These are phyloP conservation scores for Spathaspora boniae DNA, from an alignment of 805 yeast species.

Conservation along the genomic window DNA sequence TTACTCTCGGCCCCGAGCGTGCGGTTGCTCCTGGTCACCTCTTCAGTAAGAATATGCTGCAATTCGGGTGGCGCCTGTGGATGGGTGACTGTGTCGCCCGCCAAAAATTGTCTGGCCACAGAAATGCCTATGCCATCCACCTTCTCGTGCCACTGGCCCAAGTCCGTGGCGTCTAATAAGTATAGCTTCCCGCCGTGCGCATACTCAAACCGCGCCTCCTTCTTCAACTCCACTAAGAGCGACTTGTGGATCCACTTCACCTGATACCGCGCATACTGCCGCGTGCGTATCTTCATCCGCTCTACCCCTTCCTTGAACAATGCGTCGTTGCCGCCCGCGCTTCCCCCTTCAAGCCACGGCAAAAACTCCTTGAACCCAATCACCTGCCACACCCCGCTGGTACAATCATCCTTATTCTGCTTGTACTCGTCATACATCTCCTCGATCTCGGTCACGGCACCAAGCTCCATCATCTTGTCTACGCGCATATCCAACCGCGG, in stretches of 20 bases:
- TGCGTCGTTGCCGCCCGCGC: slow-evolving; percentile 13
- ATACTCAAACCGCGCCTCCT: slow-evolving; percentile 43
- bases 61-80: slow-evolving; percentile 27
- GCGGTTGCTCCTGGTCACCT: slow-evolving; percentile 35
- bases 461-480: slow-evolving; percentile 71
- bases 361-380: slow-evolving; percentile 89
- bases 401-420: slow-evolving; percentile 37
- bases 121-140: slow-evolving; percentile 56
- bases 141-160: slow-evolving; percentile 52
- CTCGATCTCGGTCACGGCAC: slow-evolving; percentile 68
- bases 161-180: slow-evolving; percentile 73
- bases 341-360: slow-evolving; percentile 52
- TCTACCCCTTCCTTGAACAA: slow-evolving; percentile 49
- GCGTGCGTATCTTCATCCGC: slow-evolving; percentile 77
- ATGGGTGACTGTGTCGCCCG: slow-evolving; percentile 3
- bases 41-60: slow-evolving; percentile 19
- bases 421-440: slow-evolving; percentile 51
- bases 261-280: slow-evolving; percentile 85
- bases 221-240: slow-evolving; percentile 55
- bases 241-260: slow-evolving; percentile 85
- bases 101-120: slow-evolving; percentile 41
- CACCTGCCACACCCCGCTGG: slow-evolving; percentile 87
- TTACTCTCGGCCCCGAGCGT: slow-evolving; percentile 27
- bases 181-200: slow-evolving; percentile 63
- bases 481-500: slow-evolving; percentile 73